phyloP scores from a whole-genome alignment of 805 yeast genomes.

The Candida sphagnicola region DNA sequence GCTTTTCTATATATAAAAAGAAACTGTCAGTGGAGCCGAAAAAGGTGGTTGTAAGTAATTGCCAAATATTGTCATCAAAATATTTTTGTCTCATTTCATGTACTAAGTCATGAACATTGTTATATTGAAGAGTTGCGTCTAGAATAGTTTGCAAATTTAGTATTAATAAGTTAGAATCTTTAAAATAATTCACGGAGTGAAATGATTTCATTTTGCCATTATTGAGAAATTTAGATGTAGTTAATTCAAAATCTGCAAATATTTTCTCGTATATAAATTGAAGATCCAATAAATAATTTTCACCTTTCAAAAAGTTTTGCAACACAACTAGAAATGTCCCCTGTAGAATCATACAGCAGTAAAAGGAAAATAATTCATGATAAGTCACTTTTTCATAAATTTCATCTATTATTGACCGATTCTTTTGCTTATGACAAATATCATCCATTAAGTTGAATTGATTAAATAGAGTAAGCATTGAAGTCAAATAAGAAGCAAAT shows the following conservation, averaged over 20 bases:
- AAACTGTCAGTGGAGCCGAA: slow-evolving; percentile 25
- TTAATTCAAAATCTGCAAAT: slow-evolving; percentile 10
- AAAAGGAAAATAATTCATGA: slow-evolving; percentile 10
- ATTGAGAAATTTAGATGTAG: slow-evolving; percentile 11
- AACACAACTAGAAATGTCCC: slow-evolving; percentile 18
- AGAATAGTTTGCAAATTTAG: background rate
- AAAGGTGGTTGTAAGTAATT: slow-evolving; percentile 15
- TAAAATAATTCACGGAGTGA: background rate
- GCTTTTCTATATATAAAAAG: slow-evolving; percentile 15
- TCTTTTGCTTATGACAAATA: background rate
- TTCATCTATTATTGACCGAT: background rate
- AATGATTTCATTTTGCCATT: slow-evolving; percentile 3
- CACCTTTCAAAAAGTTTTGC: slow-evolving; percentile 7
- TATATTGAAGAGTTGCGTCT: background rate
- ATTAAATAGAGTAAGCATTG: slow-evolving; percentile 21
- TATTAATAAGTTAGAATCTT: slow-evolving; percentile 1
- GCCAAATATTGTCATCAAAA: slow-evolving; percentile 8
- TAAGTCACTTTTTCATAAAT: slow-evolving; percentile 8
- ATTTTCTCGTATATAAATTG: slow-evolving; percentile 8
- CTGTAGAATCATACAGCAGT: slow-evolving; percentile 16
- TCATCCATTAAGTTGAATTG: slow-evolving; percentile 18
- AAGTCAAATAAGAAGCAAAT: slow-evolving; percentile 21
- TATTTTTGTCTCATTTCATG: slow-evolving; percentile 7
- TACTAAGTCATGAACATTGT: slow-evolving; percentile 7
- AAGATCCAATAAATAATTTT: slow-evolving; percentile 11